Base-by-base conservation (phyloP, 106 monocot genomes). In the Platanthera zijinensis region DNA sequence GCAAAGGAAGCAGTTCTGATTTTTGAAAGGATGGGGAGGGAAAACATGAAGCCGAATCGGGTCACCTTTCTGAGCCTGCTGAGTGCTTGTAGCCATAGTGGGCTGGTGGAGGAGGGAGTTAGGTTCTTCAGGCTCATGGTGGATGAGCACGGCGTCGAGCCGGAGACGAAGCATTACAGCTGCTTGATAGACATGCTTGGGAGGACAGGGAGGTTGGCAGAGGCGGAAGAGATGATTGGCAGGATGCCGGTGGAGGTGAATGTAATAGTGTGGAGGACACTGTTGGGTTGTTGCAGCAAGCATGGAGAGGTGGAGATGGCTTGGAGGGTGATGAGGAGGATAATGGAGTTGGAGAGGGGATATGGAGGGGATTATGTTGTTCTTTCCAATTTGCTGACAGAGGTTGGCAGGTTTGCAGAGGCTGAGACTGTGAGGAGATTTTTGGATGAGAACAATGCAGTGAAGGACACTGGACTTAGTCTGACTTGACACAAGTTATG, bases 1-100 rank as follows among this genome's bases (percentile, higher is more conserved):
- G 85, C 88, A 10, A 52, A 61, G 5, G 84, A 92, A 50, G 92
- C 85, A 3, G 69, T 90, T 8, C 71, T 19, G 5, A 51, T 87
- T 45, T 85, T 93, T 66, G 52, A 74, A 14, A 62, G 75, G 46
- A 92, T 96, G 92, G 71, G 11, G 47, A 50, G 45, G 48, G 76
- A 52, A 11, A 75, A 75, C 6, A 6, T 88, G 5, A 75, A 13
- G 21, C 92, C 93, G 12, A 94, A 94, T 59, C 25, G 75, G 15
- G 86, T 94, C 62, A 88, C 93, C 10, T 86, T 90, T 57, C 56
- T 90, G 79, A 75, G 86, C n/a, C 63, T 88, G 8, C 52, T 94
- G 80, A 94, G 80, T 82, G 93, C 93, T 6, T 90, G 93, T 28
- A 88, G 86, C 79, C 93, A 94, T 82, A 86, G 88, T 57, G 93